Conservation (phyloP, 164 flowering plant species). For the Cinnamomum chago region DNA sequence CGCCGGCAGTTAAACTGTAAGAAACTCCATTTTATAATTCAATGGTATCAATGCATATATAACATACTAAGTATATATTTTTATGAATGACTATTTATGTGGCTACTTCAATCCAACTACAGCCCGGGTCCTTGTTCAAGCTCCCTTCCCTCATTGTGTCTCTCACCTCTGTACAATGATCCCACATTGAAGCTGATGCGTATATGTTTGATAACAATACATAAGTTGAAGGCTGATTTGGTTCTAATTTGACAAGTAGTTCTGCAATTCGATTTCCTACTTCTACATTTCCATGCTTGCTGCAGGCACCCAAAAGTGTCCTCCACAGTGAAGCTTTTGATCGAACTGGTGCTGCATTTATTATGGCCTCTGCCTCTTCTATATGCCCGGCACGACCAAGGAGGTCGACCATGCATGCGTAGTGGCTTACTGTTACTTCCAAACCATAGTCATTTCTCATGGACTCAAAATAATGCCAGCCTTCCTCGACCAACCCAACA, state of each 20-base stretch:
- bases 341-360: slow-evolving; percentile 31
- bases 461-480: slow-evolving; percentile 45
- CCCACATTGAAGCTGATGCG: slow-evolving; percentile 24
- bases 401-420: slow-evolving; percentile 72
- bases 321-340: slow-evolving; percentile 47
- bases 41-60: too few species aligned
- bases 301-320: slow-evolving; percentile 75
- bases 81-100: background rate
- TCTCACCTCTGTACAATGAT: slow-evolving; percentile 12
- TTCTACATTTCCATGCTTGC: slow-evolving; percentile 55
- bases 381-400: slow-evolving; percentile 69
- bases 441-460: slow-evolving; percentile 47
- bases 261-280: slow-evolving; percentile 55
- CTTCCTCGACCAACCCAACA: slow-evolving; percentile 78
- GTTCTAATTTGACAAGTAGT: slow-evolving; percentile 14
- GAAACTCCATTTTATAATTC: too few species aligned
- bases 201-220: slow-evolving; percentile 23
- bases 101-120: slow-evolving; percentile 24
- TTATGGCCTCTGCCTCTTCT: slow-evolving; percentile 53
- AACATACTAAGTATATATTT: too few species aligned
- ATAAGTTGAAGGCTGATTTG: slow-evolving; percentile 20
- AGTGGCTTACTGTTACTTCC: slow-evolving; percentile 65
- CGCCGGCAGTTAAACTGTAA: too few species aligned
- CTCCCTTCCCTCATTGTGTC: slow-evolving; percentile 11
- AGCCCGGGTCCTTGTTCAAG: slow-evolving; percentile 19